Evolutionary conservation across 352 stramenopile genomes (phyloP), one percentile per base, ranked within the genome.

Genomic region (Phytophthora parvispora): DNA sequence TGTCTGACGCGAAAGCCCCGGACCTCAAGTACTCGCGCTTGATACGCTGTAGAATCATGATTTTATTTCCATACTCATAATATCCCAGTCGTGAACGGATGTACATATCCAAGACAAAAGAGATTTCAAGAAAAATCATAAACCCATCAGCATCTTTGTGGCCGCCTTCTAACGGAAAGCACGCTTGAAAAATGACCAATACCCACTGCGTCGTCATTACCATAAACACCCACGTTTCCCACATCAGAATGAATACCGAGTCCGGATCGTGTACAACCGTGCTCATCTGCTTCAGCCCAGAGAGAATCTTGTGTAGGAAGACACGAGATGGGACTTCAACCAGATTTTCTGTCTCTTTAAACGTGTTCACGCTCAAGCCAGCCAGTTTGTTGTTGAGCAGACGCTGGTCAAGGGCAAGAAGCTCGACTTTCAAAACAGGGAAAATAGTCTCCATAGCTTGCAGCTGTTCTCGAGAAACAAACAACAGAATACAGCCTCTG

Each of bases 31-130:
- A 92, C 7, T 53, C 67, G 4, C 20, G 45, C 18, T 62, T 62
- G 27, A 89, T 85, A 13, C 57, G 47, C 7, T 64, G 50, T 0
- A 59, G 31, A 8, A 74, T 55, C 77, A 87, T 89, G 3, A 92
- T 68, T 53, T 90, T 90, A 63, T 89, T 89, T 10, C 84, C 84
- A 47, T 85, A 89, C 50, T 86, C 72, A 42, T 83, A 87, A 53
- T 79, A 90, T 0, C 81, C 82, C 4, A 88, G 64, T 18, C 71
- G 80, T 2, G 64, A 84, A 0, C 83, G 76, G 7, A 92, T 43
- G 28, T 72, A 86, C 2, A 92, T 79, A 34, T 90, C 82, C 4
- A 84, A 8, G 0, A 83, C 34, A 48, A 90, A 92, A 9, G 50
- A 49, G 0, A 72, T 0, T 51, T 90, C 82, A n/a, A 89, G 40